A percentile compares a stretch with the other conserved stretches of the same genome.
Evolutionary conservation across 805 yeast species (phyloP).

Genomic region (Candida pseudofarinosa): DNA sequence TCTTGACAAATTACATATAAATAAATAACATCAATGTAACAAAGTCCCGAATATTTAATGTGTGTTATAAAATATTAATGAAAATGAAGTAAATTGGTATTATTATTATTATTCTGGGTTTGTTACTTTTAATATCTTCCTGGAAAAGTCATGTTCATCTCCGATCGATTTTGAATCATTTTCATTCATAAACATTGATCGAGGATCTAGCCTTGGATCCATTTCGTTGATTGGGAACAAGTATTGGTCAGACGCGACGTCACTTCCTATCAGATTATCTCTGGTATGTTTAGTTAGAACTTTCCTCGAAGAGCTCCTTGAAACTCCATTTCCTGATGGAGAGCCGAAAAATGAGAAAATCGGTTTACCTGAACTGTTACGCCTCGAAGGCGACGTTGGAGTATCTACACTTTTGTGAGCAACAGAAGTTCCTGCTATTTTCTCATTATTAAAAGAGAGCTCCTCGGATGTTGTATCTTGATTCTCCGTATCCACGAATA

Average conservation of each 20-base stretch:
- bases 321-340: slow-evolving; percentile 15
- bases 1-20: too few relatives aligned
- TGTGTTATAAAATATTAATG: background rate
- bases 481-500: slow-evolving; percentile 37
- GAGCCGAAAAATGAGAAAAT: slow-evolving; percentile 23
- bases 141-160: slow-evolving; percentile 32
- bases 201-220: slow-evolving; percentile 22
- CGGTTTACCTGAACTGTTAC: slow-evolving; percentile 34
- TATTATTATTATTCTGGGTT: slow-evolving; percentile 17
- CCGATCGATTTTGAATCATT: slow-evolving; percentile 26
- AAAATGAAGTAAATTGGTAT: too few relatives aligned
- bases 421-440: slow-evolving; percentile 7
- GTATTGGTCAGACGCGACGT: slow-evolving; percentile 8
- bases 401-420: slow-evolving; percentile 4
- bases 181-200: slow-evolving; percentile 22
- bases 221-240: slow-evolving; percentile 35
- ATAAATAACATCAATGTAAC: too few relatives aligned
- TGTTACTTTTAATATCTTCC: slow-evolving; percentile 25
- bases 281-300: slow-evolving; percentile 15
- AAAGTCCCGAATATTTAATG: background rate
- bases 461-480: slow-evolving; percentile 32
- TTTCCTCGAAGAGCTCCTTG: slow-evolving; percentile 29
- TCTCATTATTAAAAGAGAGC: slow-evolving; percentile 17
- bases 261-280: slow-evolving; percentile 6
- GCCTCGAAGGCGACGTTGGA: slow-evolving; percentile 14